Percentiles rank a stretch among this genome's conserved stretches.
Conservation (phyloP, 352 stramenopile species). For the Poterioochromonas sp. region DNA sequence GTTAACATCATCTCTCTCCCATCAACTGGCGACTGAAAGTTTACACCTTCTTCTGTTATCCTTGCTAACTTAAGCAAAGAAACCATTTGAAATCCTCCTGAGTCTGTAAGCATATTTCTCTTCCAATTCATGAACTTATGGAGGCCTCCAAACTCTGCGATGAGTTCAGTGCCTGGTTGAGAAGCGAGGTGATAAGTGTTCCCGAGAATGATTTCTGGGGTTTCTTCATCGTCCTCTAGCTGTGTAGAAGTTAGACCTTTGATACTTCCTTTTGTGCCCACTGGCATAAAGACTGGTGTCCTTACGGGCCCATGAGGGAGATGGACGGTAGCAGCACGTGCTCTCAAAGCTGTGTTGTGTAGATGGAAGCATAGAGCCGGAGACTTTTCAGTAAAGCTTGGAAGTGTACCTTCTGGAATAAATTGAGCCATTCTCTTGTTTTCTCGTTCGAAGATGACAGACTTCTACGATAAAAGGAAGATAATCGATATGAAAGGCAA, state of each 20-base stretch:
- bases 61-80: conserved; percentile 82
- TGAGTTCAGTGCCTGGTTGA: conserved; percentile 71
- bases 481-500: too few species aligned
- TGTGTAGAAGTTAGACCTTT: conserved; percentile 78
- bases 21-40: conserved; percentile 77
- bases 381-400: background rate
- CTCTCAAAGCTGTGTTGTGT: conserved; percentile 34
- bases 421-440: too few species aligned
- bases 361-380: background rate
- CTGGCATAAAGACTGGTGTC: conserved; percentile 91
- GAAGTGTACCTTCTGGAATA: background rate
- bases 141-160: conserved; percentile 71
- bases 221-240: conserved; percentile 51
- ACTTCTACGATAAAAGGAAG: too few species aligned
- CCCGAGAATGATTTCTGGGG: conserved; percentile 76
- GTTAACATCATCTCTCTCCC: conserved; percentile 78
- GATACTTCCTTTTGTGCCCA: conserved; percentile 88
- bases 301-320: conserved; percentile 69
- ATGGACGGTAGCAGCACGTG: conserved; percentile 60
- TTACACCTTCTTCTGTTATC: conserved; percentile 80
- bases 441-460: too few species aligned
- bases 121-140: conserved; percentile 92
- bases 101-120: conserved; percentile 88
- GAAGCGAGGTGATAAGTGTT: conserved; percentile 96
- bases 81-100: conserved; percentile 96